Evolutionary conservation across 2,329 filamentous ascomycete species (phyloP), one percentile per base, ranked within the genome.

Genomic region (Aureobasidium sp.): DNA sequence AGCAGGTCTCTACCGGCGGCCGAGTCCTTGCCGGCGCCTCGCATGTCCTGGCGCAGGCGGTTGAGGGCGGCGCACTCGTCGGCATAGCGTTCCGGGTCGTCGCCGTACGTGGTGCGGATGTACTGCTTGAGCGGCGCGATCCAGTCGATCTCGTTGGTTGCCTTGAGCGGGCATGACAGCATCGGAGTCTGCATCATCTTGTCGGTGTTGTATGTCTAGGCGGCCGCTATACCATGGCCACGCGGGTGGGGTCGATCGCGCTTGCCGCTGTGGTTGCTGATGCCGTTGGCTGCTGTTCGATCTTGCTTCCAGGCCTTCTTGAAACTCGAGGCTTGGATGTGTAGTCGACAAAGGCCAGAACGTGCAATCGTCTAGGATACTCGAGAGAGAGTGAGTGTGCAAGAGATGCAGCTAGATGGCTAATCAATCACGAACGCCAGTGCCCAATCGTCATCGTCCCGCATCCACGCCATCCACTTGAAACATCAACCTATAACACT

Each of bases 141-240:
- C 94, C 94, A 99, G 82, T 99, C 94, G 73, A 99, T 96, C 80
- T 99, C 94, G 81, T 92, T 96, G 67, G 94, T 99, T 75, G 86
- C 84, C 77, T 87, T 97, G 71, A 97, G 83, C 73, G 93, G 93
- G 82, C 88, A 87, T 70, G 91, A 95, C 70, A 97, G 87, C 93
- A 97, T 97, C 65, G 92, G 92, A 68, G 91, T 87, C 79, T 95
- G 89, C 74, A 89, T 83, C 87, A 61, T 61, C 31, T 47, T 49
- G 44, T 57, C 39, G 37, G 45, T 6, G 5, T 35, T 33, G 39
- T 45, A 14, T 9, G 27, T 17, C 27, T 52, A 45, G 39, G n/a
- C 33, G 35, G 53, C 40, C 39, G 53, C 53, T 59, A 59, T 48
- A 48, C 31, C 57, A 60, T 60, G 57, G 57, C 57, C 45, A 60